Evolutionary conservation across 2,329 filamentous ascomycete species (phyloP).

Genomic region (Talaromyces sp.): DNA sequence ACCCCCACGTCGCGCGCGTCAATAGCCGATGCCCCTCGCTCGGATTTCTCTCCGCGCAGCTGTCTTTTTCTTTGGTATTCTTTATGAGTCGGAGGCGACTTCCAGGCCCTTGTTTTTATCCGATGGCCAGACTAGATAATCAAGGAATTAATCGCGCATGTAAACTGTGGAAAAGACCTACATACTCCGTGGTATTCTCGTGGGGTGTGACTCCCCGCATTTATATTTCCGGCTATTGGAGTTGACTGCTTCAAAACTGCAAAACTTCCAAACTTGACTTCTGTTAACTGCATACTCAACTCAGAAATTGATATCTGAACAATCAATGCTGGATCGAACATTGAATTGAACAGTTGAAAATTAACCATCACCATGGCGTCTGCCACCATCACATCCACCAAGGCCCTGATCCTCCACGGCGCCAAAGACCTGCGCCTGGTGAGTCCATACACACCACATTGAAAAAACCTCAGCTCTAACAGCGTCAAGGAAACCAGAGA

Average conservation of each 20-base stretch:
- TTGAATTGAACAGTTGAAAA: background rate
- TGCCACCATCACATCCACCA: slow-evolving; percentile 10
- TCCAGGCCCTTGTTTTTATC: background rate
- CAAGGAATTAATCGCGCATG: background rate
- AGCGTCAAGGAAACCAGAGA: slow-evolving; percentile 47
- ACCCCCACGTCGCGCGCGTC: background rate
- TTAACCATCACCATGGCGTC: slow-evolving; percentile 8
- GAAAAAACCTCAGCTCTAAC: background rate
- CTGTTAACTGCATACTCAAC: background rate
- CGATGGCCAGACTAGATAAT: too few relatives aligned
- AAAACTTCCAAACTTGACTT: too few relatives aligned
- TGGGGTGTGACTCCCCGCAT: background rate
- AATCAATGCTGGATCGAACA: background rate
- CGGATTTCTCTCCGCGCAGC: slow-evolving; percentile 11
- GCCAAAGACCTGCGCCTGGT: slow-evolving; percentile 57
- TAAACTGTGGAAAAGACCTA: background rate
- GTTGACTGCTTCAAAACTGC: background rate
- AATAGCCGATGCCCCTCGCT: slow-evolving; percentile 9
- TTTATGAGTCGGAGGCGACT: background rate
- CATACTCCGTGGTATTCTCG: background rate
- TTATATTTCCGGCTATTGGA: background rate
- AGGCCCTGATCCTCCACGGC: slow-evolving; percentile 54
- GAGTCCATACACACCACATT: slow-evolving; percentile 19
- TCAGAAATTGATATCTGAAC: background rate
- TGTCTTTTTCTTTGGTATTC: background rate